Conservation (phyloP, 352 stramenopile genomes). For the Saprolegnia diclina region DNA sequence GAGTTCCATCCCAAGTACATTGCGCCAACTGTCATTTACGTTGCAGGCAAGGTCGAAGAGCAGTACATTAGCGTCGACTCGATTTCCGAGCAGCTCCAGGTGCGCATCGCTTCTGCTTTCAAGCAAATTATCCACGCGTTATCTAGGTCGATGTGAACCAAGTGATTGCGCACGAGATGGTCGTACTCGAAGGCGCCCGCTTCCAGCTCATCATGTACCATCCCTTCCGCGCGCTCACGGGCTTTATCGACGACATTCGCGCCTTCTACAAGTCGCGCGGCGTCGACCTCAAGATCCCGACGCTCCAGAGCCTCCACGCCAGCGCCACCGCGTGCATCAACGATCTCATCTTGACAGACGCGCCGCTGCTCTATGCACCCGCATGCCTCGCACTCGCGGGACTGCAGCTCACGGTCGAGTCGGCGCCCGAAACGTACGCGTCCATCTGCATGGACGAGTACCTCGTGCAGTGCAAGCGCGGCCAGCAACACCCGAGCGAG, state of each 20-base stretch:
- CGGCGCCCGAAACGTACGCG: neutral
- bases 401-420: constrained; percentile 30
- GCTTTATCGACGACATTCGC: constrained; percentile 81
- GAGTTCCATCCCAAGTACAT: constrained; percentile 86
- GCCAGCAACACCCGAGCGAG: constrained; percentile 15
- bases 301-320: constrained; percentile 73
- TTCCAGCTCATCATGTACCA: constrained; percentile 89
- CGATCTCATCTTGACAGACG: constrained; percentile 66
- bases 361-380: constrained; percentile 58
- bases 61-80: constrained; percentile 86
- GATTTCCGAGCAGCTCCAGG: constrained; percentile 66
- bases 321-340: constrained; percentile 69
- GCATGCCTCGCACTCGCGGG: constrained; percentile 63
- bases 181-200: constrained; percentile 76
- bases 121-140: constrained; percentile 13
- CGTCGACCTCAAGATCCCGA: constrained; percentile 52
- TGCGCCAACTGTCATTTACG: constrained; percentile 79
- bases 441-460: constrained; percentile 44
- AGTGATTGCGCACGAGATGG: constrained; percentile 84
- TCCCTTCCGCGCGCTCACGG: constrained; percentile 70
- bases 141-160: constrained; percentile 65
- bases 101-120: neutral
- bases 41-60: constrained; percentile 86
- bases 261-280: constrained; percentile 54
- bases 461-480: constrained; percentile 47